phyloP scores from a whole-genome alignment of 495 filamentous ascomycete genomes.

The Penicillium cataractarum region DNA sequence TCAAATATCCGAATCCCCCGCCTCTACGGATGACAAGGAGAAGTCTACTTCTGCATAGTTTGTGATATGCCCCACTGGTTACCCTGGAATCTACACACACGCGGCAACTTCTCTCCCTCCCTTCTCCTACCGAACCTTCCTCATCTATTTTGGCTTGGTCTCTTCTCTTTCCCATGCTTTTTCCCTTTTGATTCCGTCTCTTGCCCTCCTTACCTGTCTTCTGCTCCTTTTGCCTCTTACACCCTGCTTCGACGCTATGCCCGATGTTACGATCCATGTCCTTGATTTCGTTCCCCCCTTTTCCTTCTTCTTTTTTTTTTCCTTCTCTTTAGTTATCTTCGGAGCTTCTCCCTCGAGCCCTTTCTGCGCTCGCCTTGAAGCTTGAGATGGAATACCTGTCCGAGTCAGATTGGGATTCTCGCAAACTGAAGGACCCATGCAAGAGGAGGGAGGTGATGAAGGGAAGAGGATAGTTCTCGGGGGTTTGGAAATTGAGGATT shows the following conservation, averaged over 20 bases:
- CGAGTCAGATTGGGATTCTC: constrained; percentile 9
- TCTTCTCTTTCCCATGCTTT: constrained; percentile 26
- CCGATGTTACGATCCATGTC: constrained; percentile 28
- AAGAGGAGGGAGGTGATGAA: constrained; percentile 10
- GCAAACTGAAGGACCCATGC: constrained; percentile 1
- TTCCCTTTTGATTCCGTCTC: constrained; percentile 1
- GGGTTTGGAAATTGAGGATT: constrained; percentile 10
- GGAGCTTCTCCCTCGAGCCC: constrained; percentile 7
- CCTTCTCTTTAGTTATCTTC: constrained; percentile 9
- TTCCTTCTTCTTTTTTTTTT: constrained; percentile 9
- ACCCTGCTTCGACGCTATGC: constrained; percentile 4
- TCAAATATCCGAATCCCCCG: constrained; percentile 53
- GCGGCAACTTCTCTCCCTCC: background rate
- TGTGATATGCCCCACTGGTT: background rate
- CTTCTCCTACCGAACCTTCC: constrained; percentile 14
- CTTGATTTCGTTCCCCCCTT: constrained; percentile 17
- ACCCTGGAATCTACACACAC: background rate
- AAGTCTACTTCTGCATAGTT: constrained; percentile 35
- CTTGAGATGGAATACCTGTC: constrained; percentile 11
- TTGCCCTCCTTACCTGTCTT: constrained; percentile 23
- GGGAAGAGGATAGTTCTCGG: constrained; percentile 9
- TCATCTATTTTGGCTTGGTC: constrained; percentile 21
- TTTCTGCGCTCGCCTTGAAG: constrained; percentile 9
- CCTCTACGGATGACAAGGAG: constrained; percentile 46
- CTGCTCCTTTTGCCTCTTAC: constrained; percentile 14